Percentiles rank a stretch among this genome's conserved stretches.
Evolutionary conservation across 306 rosid species (phyloP).

Genomic region (Astragalus membranaceus): DNA sequence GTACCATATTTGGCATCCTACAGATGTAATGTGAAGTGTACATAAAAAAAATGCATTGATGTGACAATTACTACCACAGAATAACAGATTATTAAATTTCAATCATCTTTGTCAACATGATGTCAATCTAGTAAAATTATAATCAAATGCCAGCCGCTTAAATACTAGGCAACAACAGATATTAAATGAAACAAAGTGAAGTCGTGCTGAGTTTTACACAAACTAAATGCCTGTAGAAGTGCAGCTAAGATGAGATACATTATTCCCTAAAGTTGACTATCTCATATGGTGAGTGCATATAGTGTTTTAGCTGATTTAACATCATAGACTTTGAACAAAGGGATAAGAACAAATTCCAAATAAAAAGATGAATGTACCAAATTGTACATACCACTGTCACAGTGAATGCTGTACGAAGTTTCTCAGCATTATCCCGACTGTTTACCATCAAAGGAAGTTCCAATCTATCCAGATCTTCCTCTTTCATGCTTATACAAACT

Average conservation of each 20-base stretch:
- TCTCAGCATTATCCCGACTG: conserved; percentile 60
- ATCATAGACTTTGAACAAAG: conserved; percentile 28
- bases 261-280: not conserved
- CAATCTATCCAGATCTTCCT: conserved; percentile 74
- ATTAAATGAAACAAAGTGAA: not conserved
- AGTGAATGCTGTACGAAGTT: conserved; percentile 75
- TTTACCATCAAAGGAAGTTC: conserved; percentile 79
- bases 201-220: conserved; percentile 2
- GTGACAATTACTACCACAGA: not conserved
- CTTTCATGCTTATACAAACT: conserved; percentile 79
- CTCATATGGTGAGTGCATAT: not conserved
- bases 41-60: not conserved
- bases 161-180: not conserved
- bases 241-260: not conserved
- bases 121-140: not conserved
- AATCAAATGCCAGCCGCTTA: not conserved
- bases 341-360: conserved; percentile 25
- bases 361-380: not conserved
- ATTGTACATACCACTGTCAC: conserved; percentile 73
- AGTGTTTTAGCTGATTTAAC: not conserved
- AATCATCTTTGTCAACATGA: not conserved
- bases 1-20: conserved; percentile 85
- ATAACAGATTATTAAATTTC: not conserved
- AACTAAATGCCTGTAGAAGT: conserved; percentile 4
- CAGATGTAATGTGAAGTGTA: conserved; percentile 15